Conservation (phyloP, 257 asterid genomes). For the Salvia miltiorrhiza region DNA sequence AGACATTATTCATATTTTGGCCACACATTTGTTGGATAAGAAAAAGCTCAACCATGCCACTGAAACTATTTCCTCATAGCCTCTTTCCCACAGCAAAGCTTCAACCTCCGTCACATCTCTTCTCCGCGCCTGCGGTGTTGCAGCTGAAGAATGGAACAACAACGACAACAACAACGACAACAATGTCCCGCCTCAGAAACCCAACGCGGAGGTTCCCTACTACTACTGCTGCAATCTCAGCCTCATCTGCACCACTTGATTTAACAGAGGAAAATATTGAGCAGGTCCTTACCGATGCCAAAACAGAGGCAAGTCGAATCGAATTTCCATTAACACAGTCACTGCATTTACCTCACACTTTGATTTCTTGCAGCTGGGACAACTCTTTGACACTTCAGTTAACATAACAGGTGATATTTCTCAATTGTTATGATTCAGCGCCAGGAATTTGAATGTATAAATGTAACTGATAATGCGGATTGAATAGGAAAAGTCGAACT, state of each 20-base stretch:
- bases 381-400: constrained; percentile 74
- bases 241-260: constrained; percentile 55
- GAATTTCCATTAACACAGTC: background rate
- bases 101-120: constrained; percentile 10
- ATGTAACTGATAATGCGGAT: background rate
- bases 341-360: background rate
- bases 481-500: constrained; percentile 75
- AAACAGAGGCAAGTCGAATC: constrained; percentile 47
- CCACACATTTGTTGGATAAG: constrained; percentile 30
- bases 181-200: constrained; percentile 9
- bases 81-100: constrained; percentile 17
- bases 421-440: background rate
- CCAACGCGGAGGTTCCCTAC: constrained; percentile 22
- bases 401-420: constrained; percentile 72
- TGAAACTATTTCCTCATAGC: constrained; percentile 27
- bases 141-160: constrained; percentile 27
- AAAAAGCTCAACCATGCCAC: constrained; percentile 30
- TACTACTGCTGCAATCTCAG: constrained; percentile 31
- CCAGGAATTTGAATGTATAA: background rate
- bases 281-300: constrained; percentile 61
- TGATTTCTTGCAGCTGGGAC: constrained; percentile 61
- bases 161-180: background rate
- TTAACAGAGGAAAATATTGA: constrained; percentile 78
- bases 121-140: constrained; percentile 17
- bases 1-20: background rate